Conservation (phyloP, 2,329 filamentous ascomycete species). For the Colletotrichum caudatum region DNA sequence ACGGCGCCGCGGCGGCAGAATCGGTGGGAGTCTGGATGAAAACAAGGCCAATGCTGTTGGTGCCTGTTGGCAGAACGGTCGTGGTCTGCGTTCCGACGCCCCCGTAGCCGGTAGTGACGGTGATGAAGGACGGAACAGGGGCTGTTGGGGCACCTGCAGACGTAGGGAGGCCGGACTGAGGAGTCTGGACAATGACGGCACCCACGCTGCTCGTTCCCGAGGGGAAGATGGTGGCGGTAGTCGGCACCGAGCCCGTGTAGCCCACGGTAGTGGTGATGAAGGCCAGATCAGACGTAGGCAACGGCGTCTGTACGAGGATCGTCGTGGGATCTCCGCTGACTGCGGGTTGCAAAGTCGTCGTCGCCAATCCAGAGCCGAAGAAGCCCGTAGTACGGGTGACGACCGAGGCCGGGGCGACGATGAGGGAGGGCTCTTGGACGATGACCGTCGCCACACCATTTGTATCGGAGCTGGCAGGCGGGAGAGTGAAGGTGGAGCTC, state of each 20-base stretch:
- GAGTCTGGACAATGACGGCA: conserved; percentile 33
- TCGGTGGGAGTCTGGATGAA: conserved; percentile 30
- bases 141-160: background rate
- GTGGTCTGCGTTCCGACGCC: conserved; percentile 28
- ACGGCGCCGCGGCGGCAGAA: background rate
- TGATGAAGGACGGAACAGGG: conserved; percentile 22
- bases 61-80: conserved; percentile 18
- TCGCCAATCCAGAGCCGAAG: conserved; percentile 18
- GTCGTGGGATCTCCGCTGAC: conserved; percentile 20
- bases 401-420: conserved; percentile 16
- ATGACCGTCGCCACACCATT: background rate
- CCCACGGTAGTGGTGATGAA: conserved; percentile 31
- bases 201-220: conserved; percentile 29
- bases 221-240: conserved; percentile 25
- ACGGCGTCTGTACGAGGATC: conserved; percentile 27
- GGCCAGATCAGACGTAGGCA: background rate
- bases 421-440: background rate
- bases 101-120: conserved; percentile 26
- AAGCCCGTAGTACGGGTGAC: conserved; percentile 21
- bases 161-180: background rate
- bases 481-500: background rate
- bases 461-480: background rate
- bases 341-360: conserved; percentile 18
- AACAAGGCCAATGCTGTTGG: conserved; percentile 19
- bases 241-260: conserved; percentile 7